Base-by-base conservation (phyloP, 768 basidiomycete species). In the Termitomyces sp. region DNA sequence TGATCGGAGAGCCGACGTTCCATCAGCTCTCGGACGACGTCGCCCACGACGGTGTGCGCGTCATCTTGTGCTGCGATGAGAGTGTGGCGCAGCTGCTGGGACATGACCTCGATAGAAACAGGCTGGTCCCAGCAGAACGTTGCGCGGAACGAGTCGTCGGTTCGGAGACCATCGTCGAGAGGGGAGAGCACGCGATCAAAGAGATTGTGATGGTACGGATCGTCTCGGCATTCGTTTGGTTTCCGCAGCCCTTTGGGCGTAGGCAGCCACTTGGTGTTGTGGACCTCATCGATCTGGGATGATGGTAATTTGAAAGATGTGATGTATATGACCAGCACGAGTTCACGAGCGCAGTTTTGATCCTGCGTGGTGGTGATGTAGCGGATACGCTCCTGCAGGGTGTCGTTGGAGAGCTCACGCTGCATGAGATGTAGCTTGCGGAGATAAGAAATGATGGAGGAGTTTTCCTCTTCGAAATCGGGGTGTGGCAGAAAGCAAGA, bases 51-150 rank as follows among this genome's bases (percentile, higher is more conserved):
- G 55, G 8, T 48, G 37, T 59, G 65, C 8, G 20, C 36, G 18
- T 34, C 36, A 50, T 15, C 34, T 12, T 8, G 33, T 27, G 33
- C 47, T 6, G 22, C 34, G 6, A 9, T 6, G 16, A 64, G 36
- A 5, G 44, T 54, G 33, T 15, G 33, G 6, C 15, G 41, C 24
- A 81, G 65, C 57, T 81, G 80, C 31, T 70, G 42, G 5, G 66
- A 59, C 18, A 81, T 31, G 12, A 75, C 60, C 2, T 58, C 50
- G 16, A 72, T 58, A 0, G 72, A 47, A 34, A 81, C 50, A 0
- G 71, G 71, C 33, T 71, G 54, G 57, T 76, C 68, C 81, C 81
- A 83, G 1, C 72, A 70, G 33, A 81, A 66, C 3, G 67, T 67
- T 2, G 50, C 54, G 11, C 65, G 70, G 30, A 81, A 61, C 0